Conservation (phyloP, 2,329 filamentous ascomycete species). For the Fusarium sacchari region DNA sequence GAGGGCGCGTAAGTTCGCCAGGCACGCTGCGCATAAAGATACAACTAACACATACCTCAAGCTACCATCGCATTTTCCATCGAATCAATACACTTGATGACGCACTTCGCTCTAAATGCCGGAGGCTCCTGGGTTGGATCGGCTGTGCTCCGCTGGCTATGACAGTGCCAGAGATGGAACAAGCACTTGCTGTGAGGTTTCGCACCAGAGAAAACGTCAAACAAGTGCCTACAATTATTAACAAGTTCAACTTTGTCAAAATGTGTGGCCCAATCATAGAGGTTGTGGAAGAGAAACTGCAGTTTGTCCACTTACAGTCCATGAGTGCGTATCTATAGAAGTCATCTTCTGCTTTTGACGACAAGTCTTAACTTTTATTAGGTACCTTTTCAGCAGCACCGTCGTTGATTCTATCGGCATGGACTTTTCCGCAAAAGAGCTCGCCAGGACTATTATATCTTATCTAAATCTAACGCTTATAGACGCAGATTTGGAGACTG, state of each 20-base stretch:
- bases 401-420: background rate
- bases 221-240: background rate
- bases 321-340: background rate
- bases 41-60: background rate
- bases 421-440: background rate
- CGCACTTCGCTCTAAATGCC: background rate
- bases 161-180: constrained; percentile 8
- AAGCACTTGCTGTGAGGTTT: background rate
- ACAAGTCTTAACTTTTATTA: background rate
- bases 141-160: constrained; percentile 2
- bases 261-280: constrained; percentile 20
- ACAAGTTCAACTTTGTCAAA: background rate
- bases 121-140: constrained; percentile 24
- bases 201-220: background rate
- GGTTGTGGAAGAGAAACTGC: background rate
- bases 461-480: background rate
- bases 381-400: background rate
- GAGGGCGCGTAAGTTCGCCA: background rate
- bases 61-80: background rate
- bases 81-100: background rate
- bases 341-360: background rate
- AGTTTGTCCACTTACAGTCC: constrained; percentile 26
- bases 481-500: background rate
- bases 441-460: background rate
- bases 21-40: background rate